Evolutionary conservation across 768 basidiomycete species (phyloP), one percentile per base, ranked within the genome.

Genomic region (Leucosporidium scottii): DNA sequence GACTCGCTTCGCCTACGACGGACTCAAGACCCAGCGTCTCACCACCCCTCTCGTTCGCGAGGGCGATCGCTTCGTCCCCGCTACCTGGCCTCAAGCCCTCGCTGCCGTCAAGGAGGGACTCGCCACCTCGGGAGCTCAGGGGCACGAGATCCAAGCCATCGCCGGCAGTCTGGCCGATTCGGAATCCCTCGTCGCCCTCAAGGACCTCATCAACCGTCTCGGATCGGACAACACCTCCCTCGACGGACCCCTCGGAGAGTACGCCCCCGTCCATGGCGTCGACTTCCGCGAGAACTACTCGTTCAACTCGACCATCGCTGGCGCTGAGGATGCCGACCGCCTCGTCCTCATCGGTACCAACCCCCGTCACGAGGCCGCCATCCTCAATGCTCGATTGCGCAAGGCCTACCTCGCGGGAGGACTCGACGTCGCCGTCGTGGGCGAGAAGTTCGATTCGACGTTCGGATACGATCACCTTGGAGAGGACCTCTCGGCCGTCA

Each of bases 281-380:
- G 94, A 98, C 74, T 81, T 94, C 63, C 90, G 96, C 66, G 90
- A 91, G 20, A 97, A 94, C 81, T 98, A 96, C 80, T 86, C 94
- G 49, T 96, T 99, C 83, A 97, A 97, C 80, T 82, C 88, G 13
- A 91, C 89, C 28, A 91, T 99, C 66, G 86, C 91, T 31, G 89
- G 89, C 28, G 83, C 94, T 31, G 96, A 96, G 76, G 82, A 86
- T 56, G 93, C 96, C 28, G 96, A 99, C 74, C 90, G 81, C 25
- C 90, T 99, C 72, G 85, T 98, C 12, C 85, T 99, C 34, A 85
- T 98, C 73, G 96, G 94, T 65, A 96, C 93, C 53, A 96, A 98
- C 80, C 94, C 94, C 15, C 84, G 96, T 25, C 93, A 97, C 77
- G 96, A 99, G 79, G 96, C 93, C 7, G 89, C 96, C 27, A 93